Conservation (phyloP, 306 rosid species). For the Leucaena leucocephala region DNA sequence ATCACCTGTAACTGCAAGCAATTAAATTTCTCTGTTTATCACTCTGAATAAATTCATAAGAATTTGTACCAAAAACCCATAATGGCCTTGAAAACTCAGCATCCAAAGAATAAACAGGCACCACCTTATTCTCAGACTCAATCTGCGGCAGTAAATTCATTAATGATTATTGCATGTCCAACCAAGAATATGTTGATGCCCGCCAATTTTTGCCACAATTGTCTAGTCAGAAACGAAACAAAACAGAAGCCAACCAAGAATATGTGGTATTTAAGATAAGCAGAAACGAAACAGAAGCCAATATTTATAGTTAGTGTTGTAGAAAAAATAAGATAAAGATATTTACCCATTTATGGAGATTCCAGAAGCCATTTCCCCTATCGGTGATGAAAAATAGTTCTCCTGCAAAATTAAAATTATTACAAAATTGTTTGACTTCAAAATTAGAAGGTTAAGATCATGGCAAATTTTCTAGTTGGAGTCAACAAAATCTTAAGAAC, state of each 20-base stretch:
- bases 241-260: not conserved
- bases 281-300: not conserved
- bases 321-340: constrained; percentile 21
- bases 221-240: not conserved
- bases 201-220: constrained; percentile 21
- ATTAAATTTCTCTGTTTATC: constrained; percentile 49
- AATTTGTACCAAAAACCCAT: constrained; percentile 80
- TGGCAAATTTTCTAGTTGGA: constrained; percentile 19
- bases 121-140: constrained; percentile 71
- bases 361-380: constrained; percentile 85
- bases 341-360: constrained; percentile 91
- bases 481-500: constrained; percentile 11
- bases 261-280: too few relatives aligned
- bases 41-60: constrained; percentile 72
- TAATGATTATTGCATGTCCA: constrained; percentile 3
- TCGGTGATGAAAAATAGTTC: constrained; percentile 87
- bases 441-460: constrained; percentile 22
- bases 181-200: constrained; percentile 30
- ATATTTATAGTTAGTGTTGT: not conserved
- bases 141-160: constrained; percentile 49
- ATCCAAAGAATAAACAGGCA: constrained; percentile 68
- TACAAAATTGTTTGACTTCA: constrained; percentile 3
- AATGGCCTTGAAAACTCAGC: constrained; percentile 88
- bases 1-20: constrained; percentile 91
- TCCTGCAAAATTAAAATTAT: constrained; percentile 61